Conservation (phyloP, 306 rosid genomes). For the Astragalus glycyphyllos region DNA sequence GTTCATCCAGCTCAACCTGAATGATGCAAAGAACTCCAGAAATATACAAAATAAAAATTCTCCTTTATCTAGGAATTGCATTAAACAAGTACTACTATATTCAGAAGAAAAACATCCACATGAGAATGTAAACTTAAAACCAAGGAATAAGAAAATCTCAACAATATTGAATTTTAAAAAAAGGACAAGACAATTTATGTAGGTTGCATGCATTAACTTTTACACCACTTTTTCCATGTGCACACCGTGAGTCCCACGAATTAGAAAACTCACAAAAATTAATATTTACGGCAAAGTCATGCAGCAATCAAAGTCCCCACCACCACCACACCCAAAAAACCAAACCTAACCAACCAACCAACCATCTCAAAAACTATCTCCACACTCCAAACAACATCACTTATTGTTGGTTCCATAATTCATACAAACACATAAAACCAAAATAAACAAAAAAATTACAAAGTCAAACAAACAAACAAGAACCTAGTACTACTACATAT, state of each 20-base stretch:
- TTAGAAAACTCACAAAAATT: not conserved
- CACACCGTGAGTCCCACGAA: not conserved
- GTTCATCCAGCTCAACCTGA: no score
- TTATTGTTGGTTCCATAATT: no score
- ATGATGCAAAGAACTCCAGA: no score
- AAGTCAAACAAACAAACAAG: constrained; percentile 32
- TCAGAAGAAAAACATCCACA: not conserved
- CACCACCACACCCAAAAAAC: not conserved
- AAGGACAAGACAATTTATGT: not conserved
- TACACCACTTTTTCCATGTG: not conserved
- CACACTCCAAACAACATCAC: constrained; percentile 33
- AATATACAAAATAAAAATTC: no score
- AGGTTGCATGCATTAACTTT: not conserved
- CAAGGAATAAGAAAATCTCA: not conserved
- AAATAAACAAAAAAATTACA: not conserved
- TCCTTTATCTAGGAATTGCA: not conserved
- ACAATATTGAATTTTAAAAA: not conserved
- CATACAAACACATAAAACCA: not conserved
- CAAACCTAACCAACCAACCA: not conserved
- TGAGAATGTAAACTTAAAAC: not conserved
- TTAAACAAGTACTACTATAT: not conserved
- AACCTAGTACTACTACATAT: constrained; percentile 24
- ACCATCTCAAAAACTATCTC: constrained; percentile 15
- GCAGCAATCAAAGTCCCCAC: constrained; percentile 25
- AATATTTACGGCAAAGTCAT: not conserved